Conservation (phyloP, 345 rosid species). For the Noccaea bulbosa region DNA sequence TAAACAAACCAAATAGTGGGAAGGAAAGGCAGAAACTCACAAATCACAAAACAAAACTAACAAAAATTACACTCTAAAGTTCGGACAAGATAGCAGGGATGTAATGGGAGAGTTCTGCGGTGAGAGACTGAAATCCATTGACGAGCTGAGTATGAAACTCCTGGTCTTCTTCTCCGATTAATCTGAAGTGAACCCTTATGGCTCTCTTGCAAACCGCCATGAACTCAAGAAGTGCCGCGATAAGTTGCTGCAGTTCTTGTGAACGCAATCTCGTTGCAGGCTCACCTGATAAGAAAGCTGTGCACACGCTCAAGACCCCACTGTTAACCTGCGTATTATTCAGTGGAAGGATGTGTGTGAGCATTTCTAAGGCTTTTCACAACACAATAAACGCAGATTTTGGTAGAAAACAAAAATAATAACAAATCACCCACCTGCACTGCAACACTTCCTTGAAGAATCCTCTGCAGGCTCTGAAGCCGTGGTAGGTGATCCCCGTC, state of each 20-base stretch:
- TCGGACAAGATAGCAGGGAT: constrained; percentile 98
- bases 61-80: constrained; percentile 51
- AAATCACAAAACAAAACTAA: constrained; percentile 12
- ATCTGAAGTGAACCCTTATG: constrained; percentile 85
- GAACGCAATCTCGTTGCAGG: constrained; percentile 96
- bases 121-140: constrained; percentile 97
- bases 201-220: constrained; percentile 99
- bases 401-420: background rate
- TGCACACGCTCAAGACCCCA: constrained; percentile 97
- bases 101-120: constrained; percentile 95
- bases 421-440: constrained; percentile 68
- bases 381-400: background rate
- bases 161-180: constrained; percentile 97
- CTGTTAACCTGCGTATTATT: constrained; percentile 80
- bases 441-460: constrained; percentile 99
- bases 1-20: constrained; percentile 25
- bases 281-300: constrained; percentile 97
- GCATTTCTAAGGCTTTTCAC: constrained; percentile 2
- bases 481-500: constrained; percentile 98
- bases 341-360: background rate
- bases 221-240: constrained; percentile 95
- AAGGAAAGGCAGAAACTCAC: constrained; percentile 14
- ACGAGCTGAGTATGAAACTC: constrained; percentile 99
- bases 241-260: constrained; percentile 95
- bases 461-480: constrained; percentile 95